Evolutionary conservation across 2,329 filamentous ascomycete genomes (phyloP), one percentile per base, ranked within the genome.

Genomic region (Alternaria brassicicola): DNA sequence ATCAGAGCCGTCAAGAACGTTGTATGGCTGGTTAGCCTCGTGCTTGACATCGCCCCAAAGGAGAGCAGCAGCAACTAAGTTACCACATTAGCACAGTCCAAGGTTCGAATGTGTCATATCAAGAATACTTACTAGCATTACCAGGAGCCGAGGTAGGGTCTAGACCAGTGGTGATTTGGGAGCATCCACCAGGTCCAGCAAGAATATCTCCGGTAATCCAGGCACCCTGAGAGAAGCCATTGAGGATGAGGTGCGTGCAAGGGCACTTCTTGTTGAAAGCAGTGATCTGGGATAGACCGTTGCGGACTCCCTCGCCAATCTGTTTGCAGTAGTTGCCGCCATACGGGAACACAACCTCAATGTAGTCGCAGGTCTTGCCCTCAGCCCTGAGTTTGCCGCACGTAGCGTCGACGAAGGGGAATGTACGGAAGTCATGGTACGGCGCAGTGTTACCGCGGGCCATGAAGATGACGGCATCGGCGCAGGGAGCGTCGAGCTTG

Each of bases 171-270:
- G 56, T 61, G 51, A 55, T 55, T 38, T 62, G 57, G 9, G 57
- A 60, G 61, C 66, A 69, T 59, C 63, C 63, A 62, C 66, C 65
- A 47, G 64, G 64, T 61, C 85, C 85, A 68, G 84, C 86, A 50
- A 87, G 77, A 12, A 84, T 83, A 65, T 85, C 82, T 59, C 87
- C 85, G 66, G 84, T 81, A 61, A 87, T 86, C 74, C 87, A 83
- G 42, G 81, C 84, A 39, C 85, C 85, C 81, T 86, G 59, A 7
- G 83, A 86, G 71, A 86, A 88, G 39, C 86, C 86, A 39, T 87
- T 82, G 45, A 87, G 72, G 6, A 88, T 83, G 41, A 88, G 74
- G 66, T 85, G 74, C 19, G 84, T 82, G 66, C 75, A 76, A 38
- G 86, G 85, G 66, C 85, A 88, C 63, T 78, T 75, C 15, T 77